Evolutionary conservation across 2,329 filamentous ascomycete species (phyloP).

Genomic region (Cryphonectria parasitica): DNA sequence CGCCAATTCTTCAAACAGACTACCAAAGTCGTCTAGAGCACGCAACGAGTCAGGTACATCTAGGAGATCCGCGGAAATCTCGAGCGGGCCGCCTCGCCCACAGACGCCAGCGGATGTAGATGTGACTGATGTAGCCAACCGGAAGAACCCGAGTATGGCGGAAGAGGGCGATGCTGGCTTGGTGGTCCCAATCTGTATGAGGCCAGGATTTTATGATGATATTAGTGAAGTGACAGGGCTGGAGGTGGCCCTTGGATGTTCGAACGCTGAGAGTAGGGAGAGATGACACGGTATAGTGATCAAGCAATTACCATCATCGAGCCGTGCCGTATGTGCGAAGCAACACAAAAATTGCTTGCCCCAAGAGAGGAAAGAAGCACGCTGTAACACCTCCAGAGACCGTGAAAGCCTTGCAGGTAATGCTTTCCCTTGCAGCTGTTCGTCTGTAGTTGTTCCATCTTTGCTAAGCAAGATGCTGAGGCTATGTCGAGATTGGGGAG

Average conservation of each 20-base stretch:
- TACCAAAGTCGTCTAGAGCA: neutral
- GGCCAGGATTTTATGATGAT: slow-evolving; percentile 15
- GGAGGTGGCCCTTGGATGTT: slow-evolving; percentile 16
- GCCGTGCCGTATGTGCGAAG: neutral
- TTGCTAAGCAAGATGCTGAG: neutral
- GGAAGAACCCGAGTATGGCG: slow-evolving; percentile 11
- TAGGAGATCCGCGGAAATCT: neutral
- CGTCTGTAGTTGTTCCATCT: too few relatives aligned
- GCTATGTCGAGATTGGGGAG: neutral
- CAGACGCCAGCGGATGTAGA: slow-evolving; percentile 11
- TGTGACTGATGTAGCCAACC: slow-evolving; percentile 9
- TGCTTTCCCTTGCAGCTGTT: neutral
- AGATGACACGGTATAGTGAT: neutral
- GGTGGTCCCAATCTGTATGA: neutral
- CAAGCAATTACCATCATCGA: slow-evolving; percentile 32
- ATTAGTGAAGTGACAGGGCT: slow-evolving; percentile 23
- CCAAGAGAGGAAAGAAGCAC: neutral
- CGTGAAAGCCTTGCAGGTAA: neutral
- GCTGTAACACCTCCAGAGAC: neutral
- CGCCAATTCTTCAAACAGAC: neutral
- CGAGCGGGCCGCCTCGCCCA: neutral
- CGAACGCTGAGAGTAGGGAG: slow-evolving; percentile 5
- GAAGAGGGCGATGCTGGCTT: slow-evolving; percentile 4
- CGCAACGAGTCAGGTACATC: neutral
- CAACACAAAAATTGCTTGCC: neutral